Evolutionary conservation across 1,139 yeast genomes (phyloP).

Genomic region (Lodderomyces orthopsilosis): DNA sequence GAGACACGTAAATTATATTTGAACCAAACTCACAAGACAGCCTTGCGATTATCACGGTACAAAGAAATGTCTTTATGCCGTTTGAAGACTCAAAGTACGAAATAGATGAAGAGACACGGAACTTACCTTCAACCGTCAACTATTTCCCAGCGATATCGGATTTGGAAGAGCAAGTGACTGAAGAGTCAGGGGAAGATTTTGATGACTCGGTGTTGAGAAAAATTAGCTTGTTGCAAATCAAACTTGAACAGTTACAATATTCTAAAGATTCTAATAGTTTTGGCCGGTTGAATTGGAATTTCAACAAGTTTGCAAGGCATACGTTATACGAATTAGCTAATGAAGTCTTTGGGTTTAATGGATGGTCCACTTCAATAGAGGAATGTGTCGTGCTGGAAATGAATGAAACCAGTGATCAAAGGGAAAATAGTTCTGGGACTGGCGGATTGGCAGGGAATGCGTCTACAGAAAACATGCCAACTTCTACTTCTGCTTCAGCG

Average conservation of each 20-base stretch:
- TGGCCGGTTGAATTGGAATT: slow-evolving; percentile 6
- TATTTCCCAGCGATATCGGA: slow-evolving; percentile 25
- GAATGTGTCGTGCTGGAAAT: slow-evolving; percentile 13
- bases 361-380: slow-evolving; percentile 59
- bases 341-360: slow-evolving; percentile 60
- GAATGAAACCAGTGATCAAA: background rate
- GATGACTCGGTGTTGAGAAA: slow-evolving; percentile 30
- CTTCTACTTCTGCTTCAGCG: background rate
- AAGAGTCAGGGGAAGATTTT: slow-evolving; percentile 4
- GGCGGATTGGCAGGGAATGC: background rate
- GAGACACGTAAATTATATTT: slow-evolving; percentile 1
- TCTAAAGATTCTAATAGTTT: slow-evolving; percentile 15
- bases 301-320: slow-evolving; percentile 17
- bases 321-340: slow-evolving; percentile 55
- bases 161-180: slow-evolving; percentile 13
- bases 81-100: slow-evolving; percentile 11
- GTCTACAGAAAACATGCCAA: background rate
- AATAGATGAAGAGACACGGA: slow-evolving; percentile 9
- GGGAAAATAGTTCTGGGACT: background rate
- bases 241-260: slow-evolving; percentile 27
- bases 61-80: slow-evolving; percentile 6
- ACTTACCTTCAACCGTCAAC: slow-evolving; percentile 18
- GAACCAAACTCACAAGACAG: no score
- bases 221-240: slow-evolving; percentile 36
- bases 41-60: background rate